Evolutionary conservation across 345 rosid species (phyloP).

Genomic region (Punica granatum): DNA sequence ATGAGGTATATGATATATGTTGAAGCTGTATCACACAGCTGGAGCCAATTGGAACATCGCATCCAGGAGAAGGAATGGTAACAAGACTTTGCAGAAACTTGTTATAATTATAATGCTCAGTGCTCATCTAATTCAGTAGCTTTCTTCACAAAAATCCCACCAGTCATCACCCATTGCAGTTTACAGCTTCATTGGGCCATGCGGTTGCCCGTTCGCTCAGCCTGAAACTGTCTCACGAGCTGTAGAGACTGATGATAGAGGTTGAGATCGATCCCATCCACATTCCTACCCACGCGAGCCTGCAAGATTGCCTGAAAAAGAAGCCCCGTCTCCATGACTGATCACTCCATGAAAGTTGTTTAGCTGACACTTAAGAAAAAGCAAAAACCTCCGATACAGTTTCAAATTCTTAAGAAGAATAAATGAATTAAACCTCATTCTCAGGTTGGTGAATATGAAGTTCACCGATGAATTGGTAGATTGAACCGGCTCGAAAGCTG

Average conservation of each 20-base stretch:
- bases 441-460: conserved; percentile 39
- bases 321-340: conserved; percentile 3
- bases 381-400: not conserved
- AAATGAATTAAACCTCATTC: conserved; percentile 34
- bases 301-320: conserved; percentile 48
- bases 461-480: conserved; percentile 81
- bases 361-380: not conserved
- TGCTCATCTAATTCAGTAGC: not conserved
- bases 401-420: not conserved
- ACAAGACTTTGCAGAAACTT: too few species aligned
- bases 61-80: not conserved
- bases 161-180: not conserved
- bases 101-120: not conserved
- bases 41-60: not conserved
- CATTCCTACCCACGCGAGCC: conserved; percentile 79
- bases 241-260: conserved; percentile 61
- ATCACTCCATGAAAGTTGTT: not conserved
- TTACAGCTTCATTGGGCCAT: conserved; percentile 6
- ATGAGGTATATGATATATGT: not conserved
- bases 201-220: conserved; percentile 14
- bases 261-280: conserved; percentile 68
- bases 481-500: conserved; percentile 53
- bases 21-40: not conserved
- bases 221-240: conserved; percentile 57
- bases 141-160: not conserved